These are phyloP conservation scores for Chiua virens DNA, from an alignment of 768 basidiomycete genomes.

Conservation along the genomic window DNA sequence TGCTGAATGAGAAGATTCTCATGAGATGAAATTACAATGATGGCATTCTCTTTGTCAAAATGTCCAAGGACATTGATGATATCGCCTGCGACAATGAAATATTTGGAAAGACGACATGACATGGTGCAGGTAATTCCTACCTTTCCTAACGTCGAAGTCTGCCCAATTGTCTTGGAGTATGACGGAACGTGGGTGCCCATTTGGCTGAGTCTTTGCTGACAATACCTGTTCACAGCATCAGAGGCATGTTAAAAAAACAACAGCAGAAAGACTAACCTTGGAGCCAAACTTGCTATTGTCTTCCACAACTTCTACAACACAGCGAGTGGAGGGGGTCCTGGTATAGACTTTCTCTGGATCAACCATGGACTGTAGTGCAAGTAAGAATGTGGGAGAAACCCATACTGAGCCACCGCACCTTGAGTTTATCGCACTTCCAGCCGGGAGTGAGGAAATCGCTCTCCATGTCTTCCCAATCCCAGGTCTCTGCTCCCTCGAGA, in stretches of 20 bases:
- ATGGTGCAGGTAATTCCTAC: conserved; percentile 36
- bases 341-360: conserved; percentile 18
- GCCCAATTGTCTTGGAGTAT: conserved; percentile 80
- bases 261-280: conserved; percentile 17
- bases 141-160: conserved; percentile 55
- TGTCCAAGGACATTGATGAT: conserved; percentile 73
- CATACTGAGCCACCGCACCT: conserved; percentile 14
- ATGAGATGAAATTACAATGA: conserved; percentile 61
- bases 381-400: conserved; percentile 2
- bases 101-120: background rate
- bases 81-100: conserved; percentile 63
- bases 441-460: conserved; percentile 49
- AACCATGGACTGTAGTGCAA: conserved; percentile 7
- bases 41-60: conserved; percentile 38
- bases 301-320: conserved; percentile 52
- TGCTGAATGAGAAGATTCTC: conserved; percentile 81
- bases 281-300: conserved; percentile 21
- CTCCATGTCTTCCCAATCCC: conserved; percentile 66
- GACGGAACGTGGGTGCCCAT: conserved; percentile 45
- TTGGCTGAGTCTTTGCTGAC: conserved; percentile 43
- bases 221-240: conserved; percentile 42
- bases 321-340: conserved; percentile 50
- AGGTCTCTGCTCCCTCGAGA: conserved; percentile 63
- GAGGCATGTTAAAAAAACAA: background rate
- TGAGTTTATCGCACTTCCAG: conserved; percentile 35